Conservation (phyloP, 805 yeast species). For the Vanderwaltozyma polyspora region DNA sequence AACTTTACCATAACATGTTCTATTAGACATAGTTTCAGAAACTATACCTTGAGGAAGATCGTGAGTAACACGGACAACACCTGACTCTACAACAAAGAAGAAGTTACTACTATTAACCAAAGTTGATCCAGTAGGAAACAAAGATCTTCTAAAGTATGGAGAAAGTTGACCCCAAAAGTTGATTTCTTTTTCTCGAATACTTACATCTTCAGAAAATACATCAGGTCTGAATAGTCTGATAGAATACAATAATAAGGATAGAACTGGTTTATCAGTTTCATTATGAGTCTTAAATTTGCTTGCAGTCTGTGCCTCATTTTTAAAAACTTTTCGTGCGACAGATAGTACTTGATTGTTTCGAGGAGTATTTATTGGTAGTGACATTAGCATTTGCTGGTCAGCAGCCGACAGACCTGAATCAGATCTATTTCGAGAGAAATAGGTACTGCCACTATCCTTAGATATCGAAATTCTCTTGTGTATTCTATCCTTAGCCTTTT, state of each 20-base stretch:
- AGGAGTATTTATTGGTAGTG: conserved; percentile 29
- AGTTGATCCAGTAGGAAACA: conserved; percentile 42
- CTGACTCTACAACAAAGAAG: conserved; percentile 48
- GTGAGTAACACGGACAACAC: conserved; percentile 42
- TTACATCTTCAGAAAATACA: conserved; percentile 15
- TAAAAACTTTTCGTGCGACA: conserved; percentile 29
- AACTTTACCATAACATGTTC: conserved; percentile 43
- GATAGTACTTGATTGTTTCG: conserved; percentile 31
- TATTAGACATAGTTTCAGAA: conserved; percentile 39
- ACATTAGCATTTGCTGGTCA: conserved; percentile 5
- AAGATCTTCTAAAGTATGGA: conserved; percentile 42
- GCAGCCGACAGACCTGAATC: not conserved
- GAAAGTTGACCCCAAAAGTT: conserved; percentile 57
- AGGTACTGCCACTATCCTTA: not conserved
- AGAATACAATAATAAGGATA: conserved; percentile 21
- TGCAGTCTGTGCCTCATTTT: conserved; percentile 21
- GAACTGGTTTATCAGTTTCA: conserved; percentile 14
- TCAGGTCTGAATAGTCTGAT: conserved; percentile 21
- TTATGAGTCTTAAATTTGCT: conserved; percentile 11
- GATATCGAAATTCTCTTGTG: not conserved
- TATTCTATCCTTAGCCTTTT: conserved; percentile 6
- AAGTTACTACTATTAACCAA: conserved; percentile 21
- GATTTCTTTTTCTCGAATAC: conserved; percentile 30
- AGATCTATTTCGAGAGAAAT: not conserved
- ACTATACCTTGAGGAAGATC: conserved; percentile 34